Evolutionary conservation across 208 protist genomes (phyloP), one percentile per base, ranked within the genome.

Genomic region (Endotrypanum monterogeii): DNA sequence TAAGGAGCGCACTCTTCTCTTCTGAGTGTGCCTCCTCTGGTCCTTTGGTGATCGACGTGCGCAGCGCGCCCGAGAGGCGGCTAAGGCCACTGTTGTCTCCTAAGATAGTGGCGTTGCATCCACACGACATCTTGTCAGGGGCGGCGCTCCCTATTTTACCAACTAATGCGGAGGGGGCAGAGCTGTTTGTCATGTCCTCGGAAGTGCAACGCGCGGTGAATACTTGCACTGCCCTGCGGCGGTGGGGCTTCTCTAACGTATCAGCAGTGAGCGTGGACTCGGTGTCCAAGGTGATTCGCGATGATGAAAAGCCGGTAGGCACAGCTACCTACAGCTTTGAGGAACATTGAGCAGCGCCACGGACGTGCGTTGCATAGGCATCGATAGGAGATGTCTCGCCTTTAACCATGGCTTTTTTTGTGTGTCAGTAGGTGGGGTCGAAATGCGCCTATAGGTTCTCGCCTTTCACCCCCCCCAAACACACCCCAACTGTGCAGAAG

Each of bases 101-200:
- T 23, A 62, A 76, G 30, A 83, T 85, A 18, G 85, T 92, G 23
- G 71, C 80, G 2, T 58, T 96, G 14, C 92, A 96, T 63, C 89
- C 76, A 16, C 89, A 94, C 61, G 92, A 96, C 73, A 60, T 96
- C 48, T 79, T 94, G 37, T 95, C 90, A 44, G 92, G 92, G 9
- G 92, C 92, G 0, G 85, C 84, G 0, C 70, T 65, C n/a, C 87
- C 87, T 2, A 77, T 96, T 20, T 84, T 96, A 41, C 92, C 92
- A 3, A 4, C 51, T n/a, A 35, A 89, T 56, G 88, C 86, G 69
- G 35, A 55, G 1, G 52, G 7, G 14, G 67, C 86, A 51, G 84
- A 94, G 73, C 56, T 96, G 61, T 93, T 93, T 71, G 65, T 96
- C 14, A 20, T 94, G 35, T 63, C 87, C 9, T 79, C 86, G 0